Evolutionary conservation across 441 rosid species (phyloP), one percentile per base, ranked within the genome.

Genomic region (Jatropha podagrica): DNA sequence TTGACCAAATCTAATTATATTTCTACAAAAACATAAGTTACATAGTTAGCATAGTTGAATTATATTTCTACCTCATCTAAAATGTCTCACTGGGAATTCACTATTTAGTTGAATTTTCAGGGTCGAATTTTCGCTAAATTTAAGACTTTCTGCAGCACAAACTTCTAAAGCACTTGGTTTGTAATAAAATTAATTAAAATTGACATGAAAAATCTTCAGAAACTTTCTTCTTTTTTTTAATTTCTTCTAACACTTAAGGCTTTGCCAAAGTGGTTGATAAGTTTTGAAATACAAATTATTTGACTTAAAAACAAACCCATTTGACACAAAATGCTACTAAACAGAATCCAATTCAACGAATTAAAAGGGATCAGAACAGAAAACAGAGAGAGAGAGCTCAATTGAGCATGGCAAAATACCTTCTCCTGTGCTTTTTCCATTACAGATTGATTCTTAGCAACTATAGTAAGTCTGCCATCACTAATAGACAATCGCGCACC

Each of bases 401-500:
- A 23, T 26, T n/a, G 12, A 77, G 76, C 61, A 72, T n/a, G 54
- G 69, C 15, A 61, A 68, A 68, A 27, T 85, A 93, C 99, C 96
- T 90, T 92, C 76, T 93, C 99, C 85, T 51, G 89, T 69, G 87
- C 97, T 78, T 88, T 94, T 17, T 91, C 93, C 97, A 94, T 88
- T 77, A 85, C 87, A 72, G 81, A 72, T 76, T 88, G 93, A 81
- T 92, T 91, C 89, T 90, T 96, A 67, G 99, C 97, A 74, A 86
- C 80, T 74, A 96, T 74, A 60, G 97, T 92, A 82, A 96, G 86
- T 64, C 79, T 90, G 77, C 91, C 97, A 84, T 96, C 94, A 20
- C 91, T 83, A 73, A 96, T 79, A 62, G 90, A 90, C 62, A 96
- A 81, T 73, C 91, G 85, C 62, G 97, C 97, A 78, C 99, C 99